A percentile compares a stretch with the other conserved stretches of the same genome.
phyloP scores from a whole-genome alignment of 2,329 filamentous ascomycete species.

The Xylariaceae sp. region DNA sequence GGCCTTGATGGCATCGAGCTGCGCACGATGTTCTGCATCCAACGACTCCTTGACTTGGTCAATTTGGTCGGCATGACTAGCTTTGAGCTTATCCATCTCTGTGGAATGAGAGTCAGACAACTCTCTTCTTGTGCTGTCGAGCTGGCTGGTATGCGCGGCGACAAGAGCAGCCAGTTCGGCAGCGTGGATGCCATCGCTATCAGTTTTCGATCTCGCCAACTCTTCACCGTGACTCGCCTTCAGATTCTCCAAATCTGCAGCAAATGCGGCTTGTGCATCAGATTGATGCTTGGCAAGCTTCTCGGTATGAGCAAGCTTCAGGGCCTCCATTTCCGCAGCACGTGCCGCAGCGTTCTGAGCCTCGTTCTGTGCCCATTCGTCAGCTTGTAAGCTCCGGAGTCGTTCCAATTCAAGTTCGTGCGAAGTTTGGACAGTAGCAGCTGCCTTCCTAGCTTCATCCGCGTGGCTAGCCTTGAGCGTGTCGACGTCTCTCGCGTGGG shows the following conservation, averaged over 20 bases:
- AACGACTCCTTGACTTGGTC: slow-evolving; percentile 19
- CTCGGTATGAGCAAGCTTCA: slow-evolving; percentile 17
- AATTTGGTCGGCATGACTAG: slow-evolving; percentile 19
- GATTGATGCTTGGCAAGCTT: slow-evolving; percentile 8
- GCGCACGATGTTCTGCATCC: slow-evolving; percentile 14
- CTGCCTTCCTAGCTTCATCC: slow-evolving; percentile 13
- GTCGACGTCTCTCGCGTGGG: slow-evolving; percentile 18
- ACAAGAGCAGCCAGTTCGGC: slow-evolving; percentile 24
- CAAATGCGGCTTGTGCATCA: slow-evolving; percentile 7
- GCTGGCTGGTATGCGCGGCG: slow-evolving; percentile 18
- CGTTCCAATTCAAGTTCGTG: slow-evolving; percentile 15
- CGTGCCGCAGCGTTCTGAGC: slow-evolving; percentile 9
- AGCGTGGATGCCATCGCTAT: slow-evolving; percentile 21
- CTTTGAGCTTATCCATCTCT: slow-evolving; percentile 17
- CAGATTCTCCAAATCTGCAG: slow-evolving; percentile 18
- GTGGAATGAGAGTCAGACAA: slow-evolving; percentile 3
- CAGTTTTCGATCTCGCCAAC: slow-evolving; percentile 19
- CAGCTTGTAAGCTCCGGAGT: slow-evolving; percentile 6
- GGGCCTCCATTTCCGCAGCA: slow-evolving; percentile 20
- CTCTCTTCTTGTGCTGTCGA: slow-evolving; percentile 17
- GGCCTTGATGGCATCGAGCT: slow-evolving; percentile 22
- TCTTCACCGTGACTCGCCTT: slow-evolving; percentile 24
- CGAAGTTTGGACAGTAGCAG: slow-evolving; percentile 10
- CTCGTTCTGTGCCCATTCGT: slow-evolving; percentile 11
- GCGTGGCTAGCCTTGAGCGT: slow-evolving; percentile 14